These are phyloP conservation scores for Lepidopterella palustris DNA, from an alignment of 495 filamentous ascomycete genomes.

Conservation along the genomic window DNA sequence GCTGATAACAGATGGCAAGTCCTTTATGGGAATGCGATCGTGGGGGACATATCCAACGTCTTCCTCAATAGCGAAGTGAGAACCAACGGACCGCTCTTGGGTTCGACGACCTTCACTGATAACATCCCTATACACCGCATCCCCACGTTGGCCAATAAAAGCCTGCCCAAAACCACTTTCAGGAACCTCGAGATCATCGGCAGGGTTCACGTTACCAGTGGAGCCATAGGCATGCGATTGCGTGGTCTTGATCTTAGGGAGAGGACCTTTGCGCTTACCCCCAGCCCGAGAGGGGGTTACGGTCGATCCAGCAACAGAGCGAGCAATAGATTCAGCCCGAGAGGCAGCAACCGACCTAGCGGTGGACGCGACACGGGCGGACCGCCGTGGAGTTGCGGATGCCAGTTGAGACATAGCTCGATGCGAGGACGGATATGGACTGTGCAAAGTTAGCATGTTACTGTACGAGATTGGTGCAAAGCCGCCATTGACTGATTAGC, in stretches of 20 bases:
- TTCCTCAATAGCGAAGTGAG: not conserved
- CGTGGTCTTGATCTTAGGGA: slow-evolving; percentile 13
- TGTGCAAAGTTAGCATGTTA: not conserved
- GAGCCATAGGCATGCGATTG: slow-evolving; percentile 21
- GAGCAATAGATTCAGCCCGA: not conserved
- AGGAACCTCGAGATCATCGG: slow-evolving; percentile 11
- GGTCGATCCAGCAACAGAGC: slow-evolving; percentile 1
- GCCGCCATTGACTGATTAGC: not conserved
- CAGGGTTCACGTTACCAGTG: slow-evolving; percentile 1
- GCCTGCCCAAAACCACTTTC: slow-evolving; percentile 17
- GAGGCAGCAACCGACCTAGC: not conserved
- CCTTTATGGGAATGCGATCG: not conserved
- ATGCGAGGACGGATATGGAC: not conserved
- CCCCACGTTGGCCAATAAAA: slow-evolving; percentile 7
- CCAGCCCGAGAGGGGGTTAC: slow-evolving; percentile 2
- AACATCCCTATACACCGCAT: slow-evolving; percentile 16
- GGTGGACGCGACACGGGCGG: slow-evolving; percentile 1
- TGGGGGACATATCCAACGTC: not conserved
- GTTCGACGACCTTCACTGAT: not conserved
- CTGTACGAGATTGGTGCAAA: not conserved
- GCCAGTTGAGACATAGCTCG: not conserved
- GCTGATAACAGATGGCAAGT: not conserved
- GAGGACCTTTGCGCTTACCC: slow-evolving; percentile 4
- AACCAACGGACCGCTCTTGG: not conserved
- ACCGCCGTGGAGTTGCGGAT: slow-evolving; percentile 6